Evolutionary conservation across 495 filamentous ascomycete species (phyloP), one percentile per base, ranked within the genome.

Genomic region (Penicillium dipodomyicola): DNA sequence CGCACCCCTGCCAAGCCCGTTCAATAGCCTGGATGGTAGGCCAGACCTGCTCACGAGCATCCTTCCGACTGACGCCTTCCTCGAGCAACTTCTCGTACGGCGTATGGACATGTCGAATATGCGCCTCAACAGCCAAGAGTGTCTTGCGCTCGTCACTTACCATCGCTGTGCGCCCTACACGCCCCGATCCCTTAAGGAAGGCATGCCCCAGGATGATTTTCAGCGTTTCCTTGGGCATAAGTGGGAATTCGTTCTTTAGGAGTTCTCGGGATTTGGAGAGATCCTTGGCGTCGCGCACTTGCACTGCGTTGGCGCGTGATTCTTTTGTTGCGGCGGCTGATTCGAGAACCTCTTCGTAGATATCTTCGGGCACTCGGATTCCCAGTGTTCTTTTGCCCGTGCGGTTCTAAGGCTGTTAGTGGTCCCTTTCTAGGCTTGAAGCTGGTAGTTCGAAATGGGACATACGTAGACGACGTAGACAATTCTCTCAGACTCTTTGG

Each of bases 51-150:
- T 62, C 57, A 4, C 73, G 65, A 4, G 71, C 71, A 3, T 65
- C 33, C 1, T 47, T 37, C n/a, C 72, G 64, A 1, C 54, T 47
- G 11, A 49, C 47, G 0, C 69, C 72, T 6, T 54, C 49, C 4
- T 63, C 57, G 14, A 82, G 64, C 17, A 80, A 51, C 9, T 41
- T 49, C 10, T 82, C 78, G 51, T 82, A 84, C 5, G 64, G 57
- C 0, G 79, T 82, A 57, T 77, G 72, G 2, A 52, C 63, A 59
- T 82, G 80, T 42, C 81, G 70, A 46, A 82, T 72, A 67, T 82
- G 75, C 17, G 81, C 81, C 48, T 80, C 75, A 3, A 79, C 76
- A 4, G 80, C 81, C 29, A 78, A 50, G 2, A 56, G 45, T 2
- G 72, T 74, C 56, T 76, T 80, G 2, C 65, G 60, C 23, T 68